These are phyloP conservation scores for Talaromyces adpressus DNA, from an alignment of 495 filamentous ascomycete species.

Conservation along the genomic window DNA sequence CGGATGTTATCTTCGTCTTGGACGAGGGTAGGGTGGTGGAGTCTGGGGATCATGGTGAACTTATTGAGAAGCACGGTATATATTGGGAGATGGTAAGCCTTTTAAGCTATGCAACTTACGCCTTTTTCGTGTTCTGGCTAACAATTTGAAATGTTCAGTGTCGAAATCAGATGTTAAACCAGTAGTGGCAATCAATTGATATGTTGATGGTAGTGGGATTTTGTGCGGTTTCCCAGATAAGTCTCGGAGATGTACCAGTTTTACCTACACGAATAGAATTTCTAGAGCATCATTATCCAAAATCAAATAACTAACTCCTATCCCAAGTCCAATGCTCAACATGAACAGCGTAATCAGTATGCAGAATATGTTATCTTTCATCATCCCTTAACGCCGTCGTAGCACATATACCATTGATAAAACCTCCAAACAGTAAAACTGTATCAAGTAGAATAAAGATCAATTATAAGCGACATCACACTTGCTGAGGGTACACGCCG, in stretches of 20 bases:
- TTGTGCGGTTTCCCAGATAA: not conserved
- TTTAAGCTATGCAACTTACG: not conserved
- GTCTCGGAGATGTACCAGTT: too few relatives aligned
- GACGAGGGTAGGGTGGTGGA: constrained; percentile 68
- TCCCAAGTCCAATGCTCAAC: not conserved
- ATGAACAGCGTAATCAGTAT: not conserved
- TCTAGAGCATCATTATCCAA: not conserved
- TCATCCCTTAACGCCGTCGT: not conserved
- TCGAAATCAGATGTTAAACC: not conserved
- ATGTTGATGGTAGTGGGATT: not conserved
- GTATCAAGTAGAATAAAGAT: not conserved
- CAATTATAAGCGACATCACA: not conserved
- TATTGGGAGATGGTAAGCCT: constrained; percentile 1
- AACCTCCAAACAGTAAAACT: not conserved
- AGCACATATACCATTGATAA: not conserved
- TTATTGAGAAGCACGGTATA: not conserved
- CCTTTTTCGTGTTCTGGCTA: not conserved
- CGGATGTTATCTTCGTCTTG: constrained; percentile 88
- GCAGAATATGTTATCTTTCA: not conserved
- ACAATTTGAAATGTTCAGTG: not conserved
- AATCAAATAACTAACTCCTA: not conserved
- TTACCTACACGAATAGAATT: not conserved
- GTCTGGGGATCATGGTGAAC: constrained; percentile 56
- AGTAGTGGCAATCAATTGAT: not conserved
- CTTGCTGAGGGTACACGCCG: not conserved